Evolutionary conservation across 2,329 filamentous ascomycete genomes (phyloP).

Genomic region (Fusarium sp.): DNA sequence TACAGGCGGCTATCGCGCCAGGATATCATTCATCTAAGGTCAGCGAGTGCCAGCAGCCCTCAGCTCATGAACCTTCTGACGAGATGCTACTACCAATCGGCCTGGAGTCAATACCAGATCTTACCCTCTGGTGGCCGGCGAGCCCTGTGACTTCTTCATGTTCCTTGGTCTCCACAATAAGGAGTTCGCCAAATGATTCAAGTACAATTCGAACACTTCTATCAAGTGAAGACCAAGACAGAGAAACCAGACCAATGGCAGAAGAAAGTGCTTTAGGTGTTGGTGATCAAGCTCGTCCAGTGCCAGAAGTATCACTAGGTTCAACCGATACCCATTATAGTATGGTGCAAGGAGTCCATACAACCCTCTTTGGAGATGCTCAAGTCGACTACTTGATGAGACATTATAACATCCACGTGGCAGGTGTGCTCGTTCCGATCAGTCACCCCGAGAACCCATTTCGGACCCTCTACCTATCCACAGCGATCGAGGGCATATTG

Average conservation of each 20-base stretch:
- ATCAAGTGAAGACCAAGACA: not conserved
- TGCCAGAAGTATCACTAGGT: not conserved
- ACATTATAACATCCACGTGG: conserved; percentile 1
- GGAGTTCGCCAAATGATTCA: not conserved
- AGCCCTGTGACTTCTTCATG: not conserved
- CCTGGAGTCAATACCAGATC: not conserved
- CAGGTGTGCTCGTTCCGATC: not conserved
- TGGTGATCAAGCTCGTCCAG: no score
- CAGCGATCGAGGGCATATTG: not conserved
- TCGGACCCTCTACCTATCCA: not conserved
- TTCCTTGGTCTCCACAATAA: not conserved
- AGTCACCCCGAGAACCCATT: not conserved
- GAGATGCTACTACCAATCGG: not conserved
- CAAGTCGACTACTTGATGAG: not conserved
- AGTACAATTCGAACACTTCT: not conserved
- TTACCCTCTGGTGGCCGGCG: not conserved
- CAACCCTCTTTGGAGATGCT: not conserved
- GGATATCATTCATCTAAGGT: not conserved
- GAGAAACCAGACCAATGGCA: not conserved
- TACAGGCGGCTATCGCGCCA: not conserved
- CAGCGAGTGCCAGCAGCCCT: not conserved
- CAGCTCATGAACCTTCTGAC: no score
- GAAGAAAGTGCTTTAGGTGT: no score
- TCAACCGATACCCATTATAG: not conserved
- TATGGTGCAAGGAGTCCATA: not conserved